These are phyloP conservation scores for Aspergillus neoniger DNA, from an alignment of 2,329 filamentous ascomycete species.

Conservation along the genomic window DNA sequence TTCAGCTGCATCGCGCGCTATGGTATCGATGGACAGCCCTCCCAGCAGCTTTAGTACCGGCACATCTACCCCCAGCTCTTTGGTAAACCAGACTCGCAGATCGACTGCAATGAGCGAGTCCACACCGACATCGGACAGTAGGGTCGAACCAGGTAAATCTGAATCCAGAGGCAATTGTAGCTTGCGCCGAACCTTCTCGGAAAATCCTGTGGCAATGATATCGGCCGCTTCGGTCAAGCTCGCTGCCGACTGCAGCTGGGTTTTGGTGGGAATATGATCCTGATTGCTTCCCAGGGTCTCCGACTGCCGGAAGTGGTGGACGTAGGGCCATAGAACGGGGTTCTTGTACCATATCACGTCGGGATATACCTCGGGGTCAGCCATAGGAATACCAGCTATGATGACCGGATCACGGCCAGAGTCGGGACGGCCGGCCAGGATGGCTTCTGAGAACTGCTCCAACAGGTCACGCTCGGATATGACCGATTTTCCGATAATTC, in stretches of 20 bases:
- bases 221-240: background rate
- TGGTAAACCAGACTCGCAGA: constrained; percentile 53
- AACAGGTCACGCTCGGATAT: constrained; percentile 56
- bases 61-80: constrained; percentile 48
- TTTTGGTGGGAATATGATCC: background rate
- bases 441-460: constrained; percentile 55
- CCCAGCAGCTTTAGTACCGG: constrained; percentile 52
- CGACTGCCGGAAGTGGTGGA: background rate
- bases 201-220: constrained; percentile 11
- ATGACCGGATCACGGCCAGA: constrained; percentile 9
- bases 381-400: too few species aligned
- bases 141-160: background rate
- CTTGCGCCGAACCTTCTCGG: background rate
- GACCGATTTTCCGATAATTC: background rate
- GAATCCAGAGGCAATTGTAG: constrained; percentile 2
- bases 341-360: constrained; percentile 45
- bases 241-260: background rate
- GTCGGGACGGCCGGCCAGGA: constrained; percentile 45
- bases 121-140: constrained; percentile 35
- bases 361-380: constrained; percentile 6
- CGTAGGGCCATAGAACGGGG: constrained; percentile 45
- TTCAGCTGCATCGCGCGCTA: background rate
- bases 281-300: background rate
- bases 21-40: constrained; percentile 26
- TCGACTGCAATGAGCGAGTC: constrained; percentile 46